phyloP scores from a whole-genome alignment of 345 rosid species.

The Turnera subulata region DNA sequence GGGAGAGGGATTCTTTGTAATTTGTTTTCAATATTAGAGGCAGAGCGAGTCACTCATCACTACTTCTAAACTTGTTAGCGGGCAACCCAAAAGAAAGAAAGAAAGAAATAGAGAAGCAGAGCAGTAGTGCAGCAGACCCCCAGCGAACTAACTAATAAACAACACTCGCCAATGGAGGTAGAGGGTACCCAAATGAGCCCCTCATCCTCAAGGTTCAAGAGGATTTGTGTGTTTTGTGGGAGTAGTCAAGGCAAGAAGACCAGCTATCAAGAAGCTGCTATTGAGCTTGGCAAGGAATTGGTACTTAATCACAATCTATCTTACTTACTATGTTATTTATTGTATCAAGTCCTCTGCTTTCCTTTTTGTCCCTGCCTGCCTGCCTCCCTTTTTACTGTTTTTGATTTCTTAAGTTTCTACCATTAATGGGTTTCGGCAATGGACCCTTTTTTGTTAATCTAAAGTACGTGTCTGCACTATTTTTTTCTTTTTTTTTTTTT shows the following conservation, averaged over 20 bases:
- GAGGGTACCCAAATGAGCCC: conserved; percentile 30
- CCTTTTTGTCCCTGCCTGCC: neutral
- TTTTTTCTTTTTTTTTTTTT: conserved; percentile 3
- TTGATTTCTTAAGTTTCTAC: neutral
- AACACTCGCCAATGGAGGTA: conserved; percentile 39
- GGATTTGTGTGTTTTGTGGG: conserved; percentile 94
- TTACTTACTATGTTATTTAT: neutral
- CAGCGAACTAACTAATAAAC: too few species aligned
- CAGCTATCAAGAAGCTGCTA: conserved; percentile 73
- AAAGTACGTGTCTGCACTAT: neutral
- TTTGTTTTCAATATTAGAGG: too few species aligned
- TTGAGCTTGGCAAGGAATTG: conserved; percentile 79
- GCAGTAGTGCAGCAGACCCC: too few species aligned
- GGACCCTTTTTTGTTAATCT: too few species aligned
- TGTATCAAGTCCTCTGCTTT: neutral
- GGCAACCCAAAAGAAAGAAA: neutral
- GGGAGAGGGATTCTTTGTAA: conserved; percentile 1
- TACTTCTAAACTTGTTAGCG: too few species aligned
- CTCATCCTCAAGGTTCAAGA: conserved; percentile 47
- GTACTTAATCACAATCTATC: conserved; percentile 27
- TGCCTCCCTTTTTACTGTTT: too few species aligned
- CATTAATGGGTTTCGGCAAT: neutral
- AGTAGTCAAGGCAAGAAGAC: conserved; percentile 81
- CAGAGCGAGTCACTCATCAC: too few species aligned
- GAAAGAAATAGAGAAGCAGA: neutral